These are phyloP conservation scores for Fremontodendron californicum DNA, from an alignment of 345 rosid genomes.

Conservation along the genomic window DNA sequence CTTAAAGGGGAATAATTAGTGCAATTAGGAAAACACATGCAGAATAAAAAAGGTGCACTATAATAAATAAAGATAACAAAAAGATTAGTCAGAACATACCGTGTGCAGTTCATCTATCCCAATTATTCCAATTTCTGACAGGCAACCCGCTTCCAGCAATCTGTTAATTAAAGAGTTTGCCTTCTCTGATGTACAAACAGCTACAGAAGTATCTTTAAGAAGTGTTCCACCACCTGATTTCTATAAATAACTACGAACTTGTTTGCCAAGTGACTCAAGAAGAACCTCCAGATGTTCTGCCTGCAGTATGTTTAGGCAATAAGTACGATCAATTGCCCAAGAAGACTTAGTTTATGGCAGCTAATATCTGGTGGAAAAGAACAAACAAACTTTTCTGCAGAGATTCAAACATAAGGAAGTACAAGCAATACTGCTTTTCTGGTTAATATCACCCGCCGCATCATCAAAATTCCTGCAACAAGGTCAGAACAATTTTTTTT, in stretches of 20 bases:
- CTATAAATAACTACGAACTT: slow-evolving; percentile 91
- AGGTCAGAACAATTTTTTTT: too few species aligned
- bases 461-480: too few species aligned
- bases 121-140: slow-evolving; percentile 87
- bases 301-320: slow-evolving; percentile 30
- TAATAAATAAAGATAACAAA: slow-evolving; percentile 19
- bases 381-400: slow-evolving; percentile 75
- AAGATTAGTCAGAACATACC: slow-evolving; percentile 44
- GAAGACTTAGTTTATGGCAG: background rate
- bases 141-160: slow-evolving; percentile 90
- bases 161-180: slow-evolving; percentile 85
- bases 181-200: slow-evolving; percentile 98
- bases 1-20: background rate
- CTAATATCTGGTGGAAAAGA: slow-evolving; percentile 9
- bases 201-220: slow-evolving; percentile 92
- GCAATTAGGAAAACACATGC: slow-evolving; percentile 3
- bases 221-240: slow-evolving; percentile 94
- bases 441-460: slow-evolving; percentile 12
- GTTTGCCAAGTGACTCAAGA: slow-evolving; percentile 89
- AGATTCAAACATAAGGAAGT: slow-evolving; percentile 95
- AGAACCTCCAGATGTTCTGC: slow-evolving; percentile 91
- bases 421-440: slow-evolving; percentile 88
- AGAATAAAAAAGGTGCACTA: background rate
- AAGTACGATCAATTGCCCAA: slow-evolving; percentile 11
- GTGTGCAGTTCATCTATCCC: slow-evolving; percentile 97